Percentiles rank a stretch among this genome's conserved stretches.
Evolutionary conservation across 2,329 filamentous ascomycete genomes (phyloP).

Genomic region (Pseudogymnoascus sp.): DNA sequence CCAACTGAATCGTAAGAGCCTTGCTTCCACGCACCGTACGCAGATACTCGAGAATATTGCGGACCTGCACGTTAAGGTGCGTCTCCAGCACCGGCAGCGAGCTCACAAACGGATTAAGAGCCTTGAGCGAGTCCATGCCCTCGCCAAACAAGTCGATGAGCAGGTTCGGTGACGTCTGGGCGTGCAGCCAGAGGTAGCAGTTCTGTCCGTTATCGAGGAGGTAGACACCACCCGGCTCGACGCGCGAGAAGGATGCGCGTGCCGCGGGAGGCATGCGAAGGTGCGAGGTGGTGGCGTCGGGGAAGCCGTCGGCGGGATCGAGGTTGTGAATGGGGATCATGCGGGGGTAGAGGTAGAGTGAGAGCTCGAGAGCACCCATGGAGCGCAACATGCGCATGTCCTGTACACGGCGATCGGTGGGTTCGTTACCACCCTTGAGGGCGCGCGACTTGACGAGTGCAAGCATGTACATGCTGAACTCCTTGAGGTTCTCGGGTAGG

Average conservation of each 20-base stretch:
- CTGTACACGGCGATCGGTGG: constrained; percentile 81
- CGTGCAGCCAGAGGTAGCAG: constrained; percentile 85
- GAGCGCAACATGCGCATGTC: constrained; percentile 84
- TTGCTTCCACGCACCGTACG: constrained; percentile 75
- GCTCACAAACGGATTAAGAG: constrained; percentile 73
- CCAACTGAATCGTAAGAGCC: constrained; percentile 80
- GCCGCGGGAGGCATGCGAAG: constrained; percentile 73
- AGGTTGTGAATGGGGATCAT: constrained; percentile 91
- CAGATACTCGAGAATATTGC: constrained; percentile 86
- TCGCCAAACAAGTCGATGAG: constrained; percentile 84
- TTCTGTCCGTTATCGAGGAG: constrained; percentile 92
- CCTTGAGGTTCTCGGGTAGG: constrained; percentile 90
- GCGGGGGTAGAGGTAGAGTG: constrained; percentile 87
- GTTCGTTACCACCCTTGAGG: constrained; percentile 87
- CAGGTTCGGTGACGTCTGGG: constrained; percentile 85
- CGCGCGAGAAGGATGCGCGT: constrained; percentile 74
- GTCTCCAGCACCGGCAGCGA: constrained; percentile 78
- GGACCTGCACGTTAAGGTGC: constrained; percentile 86
- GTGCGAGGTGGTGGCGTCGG: constrained; percentile 78
- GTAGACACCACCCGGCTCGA: constrained; percentile 91
- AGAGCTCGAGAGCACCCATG: constrained; percentile 79
- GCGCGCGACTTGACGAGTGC: constrained; percentile 82
- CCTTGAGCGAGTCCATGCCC: constrained; percentile 60
- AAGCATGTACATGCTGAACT: constrained; percentile 94
- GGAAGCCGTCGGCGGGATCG: constrained; percentile 78